These are phyloP conservation scores for Arachnomyces sp. DNA, from an alignment of 2,329 filamentous ascomycete genomes.

Conservation along the genomic window DNA sequence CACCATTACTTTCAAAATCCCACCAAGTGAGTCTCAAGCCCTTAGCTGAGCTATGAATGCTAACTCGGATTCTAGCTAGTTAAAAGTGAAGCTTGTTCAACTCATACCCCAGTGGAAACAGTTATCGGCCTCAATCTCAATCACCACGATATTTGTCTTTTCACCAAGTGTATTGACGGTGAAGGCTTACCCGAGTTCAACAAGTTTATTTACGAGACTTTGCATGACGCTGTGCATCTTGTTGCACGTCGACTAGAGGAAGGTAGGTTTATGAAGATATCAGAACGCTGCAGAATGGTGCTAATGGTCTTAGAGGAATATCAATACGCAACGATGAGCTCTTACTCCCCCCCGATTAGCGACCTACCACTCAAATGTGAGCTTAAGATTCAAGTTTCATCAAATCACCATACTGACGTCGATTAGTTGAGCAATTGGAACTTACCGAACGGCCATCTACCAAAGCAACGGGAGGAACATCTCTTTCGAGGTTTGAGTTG, in stretches of 20 bases:
- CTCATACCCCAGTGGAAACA: conserved; percentile 6
- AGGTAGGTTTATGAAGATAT: conserved; percentile 9
- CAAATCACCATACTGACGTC: conserved; percentile 2
- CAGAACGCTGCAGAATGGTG: conserved; percentile 3
- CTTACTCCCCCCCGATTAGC: conserved; percentile 16
- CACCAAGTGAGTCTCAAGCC: conserved; percentile 3
- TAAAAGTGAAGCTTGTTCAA: conserved; percentile 6
- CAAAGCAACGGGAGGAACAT: conserved; percentile 6
- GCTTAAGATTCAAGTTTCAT: conserved; percentile 3
- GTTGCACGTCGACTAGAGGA: conserved; percentile 11
- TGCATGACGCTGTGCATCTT: conserved; percentile 7
- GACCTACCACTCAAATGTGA: conserved; percentile 12
- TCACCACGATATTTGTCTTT: conserved; percentile 6
- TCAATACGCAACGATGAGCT: conserved; percentile 14
- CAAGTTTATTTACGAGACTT: conserved; percentile 7
- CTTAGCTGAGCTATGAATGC: not conserved
- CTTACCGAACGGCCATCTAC: conserved; percentile 4
- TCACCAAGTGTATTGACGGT: conserved; percentile 4
- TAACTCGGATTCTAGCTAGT: conserved; percentile 3
- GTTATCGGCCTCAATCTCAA: conserved; percentile 6
- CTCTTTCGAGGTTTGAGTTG: conserved; percentile 4
- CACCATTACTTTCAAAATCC: not conserved
- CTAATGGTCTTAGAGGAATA: conserved; percentile 12
- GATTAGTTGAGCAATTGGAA: conserved; percentile 6
- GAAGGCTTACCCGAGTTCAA: conserved; percentile 6